Evolutionary conservation across 2,329 filamentous ascomycete species (phyloP).

Genomic region (Fusarium pilosicola): DNA sequence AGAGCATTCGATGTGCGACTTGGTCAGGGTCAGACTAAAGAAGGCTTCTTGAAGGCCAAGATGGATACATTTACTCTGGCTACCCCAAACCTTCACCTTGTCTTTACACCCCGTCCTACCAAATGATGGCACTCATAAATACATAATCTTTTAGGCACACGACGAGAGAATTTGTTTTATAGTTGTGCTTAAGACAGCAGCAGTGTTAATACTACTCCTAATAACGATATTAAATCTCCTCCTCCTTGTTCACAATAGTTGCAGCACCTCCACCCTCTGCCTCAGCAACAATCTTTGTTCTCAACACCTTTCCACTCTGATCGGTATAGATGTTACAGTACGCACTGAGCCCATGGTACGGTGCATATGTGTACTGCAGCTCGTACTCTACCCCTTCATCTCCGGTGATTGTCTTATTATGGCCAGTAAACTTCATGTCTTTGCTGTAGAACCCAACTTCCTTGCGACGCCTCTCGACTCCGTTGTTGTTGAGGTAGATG

Average conservation of each 20-base stretch:
- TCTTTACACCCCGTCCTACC: background rate
- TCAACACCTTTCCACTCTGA: slow-evolving; percentile 14
- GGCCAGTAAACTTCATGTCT: slow-evolving; percentile 26
- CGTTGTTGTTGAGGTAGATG: slow-evolving; percentile 21
- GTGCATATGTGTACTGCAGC: slow-evolving; percentile 22
- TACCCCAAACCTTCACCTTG: background rate
- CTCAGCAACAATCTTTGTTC: slow-evolving; percentile 26
- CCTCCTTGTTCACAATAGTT: slow-evolving; percentile 20
- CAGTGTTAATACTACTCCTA: too few relatives aligned
- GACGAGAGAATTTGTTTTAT: background rate
- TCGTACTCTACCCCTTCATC: slow-evolving; percentile 9
- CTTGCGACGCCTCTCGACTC: slow-evolving; percentile 18
- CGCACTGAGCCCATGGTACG: slow-evolving; percentile 17
- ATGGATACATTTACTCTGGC: slow-evolving; percentile 1
- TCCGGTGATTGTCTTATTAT: slow-evolving; percentile 9
- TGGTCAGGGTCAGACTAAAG: background rate
- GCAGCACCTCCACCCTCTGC: slow-evolving; percentile 24
- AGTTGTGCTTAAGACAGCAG: background rate
- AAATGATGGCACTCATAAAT: background rate
- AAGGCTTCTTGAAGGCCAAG: background rate
- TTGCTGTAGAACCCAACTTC: slow-evolving; percentile 24
- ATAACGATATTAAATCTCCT: background rate
- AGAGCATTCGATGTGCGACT: slow-evolving; percentile 9
- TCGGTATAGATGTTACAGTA: slow-evolving; percentile 26
- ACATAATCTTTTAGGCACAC: background rate